Evolutionary conservation across 768 basidiomycete species (phyloP).

Genomic region (Macrolepiota albuminosa): DNA sequence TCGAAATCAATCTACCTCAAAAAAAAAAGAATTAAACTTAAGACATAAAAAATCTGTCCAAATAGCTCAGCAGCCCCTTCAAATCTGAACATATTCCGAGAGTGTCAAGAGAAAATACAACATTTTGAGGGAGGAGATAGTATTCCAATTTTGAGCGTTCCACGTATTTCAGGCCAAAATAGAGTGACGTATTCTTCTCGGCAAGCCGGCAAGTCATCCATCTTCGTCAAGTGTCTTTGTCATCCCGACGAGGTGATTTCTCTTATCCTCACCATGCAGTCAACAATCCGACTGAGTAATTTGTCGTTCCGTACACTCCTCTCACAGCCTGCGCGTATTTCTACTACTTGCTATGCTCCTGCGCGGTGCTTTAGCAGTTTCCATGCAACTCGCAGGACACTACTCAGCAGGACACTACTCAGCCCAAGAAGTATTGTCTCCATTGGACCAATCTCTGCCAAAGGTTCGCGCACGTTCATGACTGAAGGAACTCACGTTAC

Average conservation of each 20-base stretch:
- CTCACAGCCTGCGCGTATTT: conserved; percentile 2
- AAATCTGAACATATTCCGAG: neutral
- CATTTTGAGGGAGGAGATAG: neutral
- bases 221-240: neutral
- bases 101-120: neutral
- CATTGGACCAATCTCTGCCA: conserved; percentile 18
- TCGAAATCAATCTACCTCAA: neutral
- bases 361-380: conserved; percentile 21
- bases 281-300: conserved; percentile 5
- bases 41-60: neutral
- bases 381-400: conserved; percentile 24
- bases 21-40: neutral
- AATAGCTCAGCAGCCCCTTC: neutral
- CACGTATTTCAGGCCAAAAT: neutral
- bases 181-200: conserved; percentile 1
- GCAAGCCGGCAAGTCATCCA: neutral
- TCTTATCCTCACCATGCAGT: conserved; percentile 6
- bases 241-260: neutral
- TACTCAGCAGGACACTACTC: conserved; percentile 23
- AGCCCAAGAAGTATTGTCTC: conserved; percentile 21
- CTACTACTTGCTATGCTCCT: neutral
- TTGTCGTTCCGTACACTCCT: conserved; percentile 11
- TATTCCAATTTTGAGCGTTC: neutral
- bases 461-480: conserved; percentile 40
- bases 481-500: conserved; percentile 35